phyloP scores from a whole-genome alignment of 1,284 basidiomycete genomes.

The Tausonia pullulans region DNA sequence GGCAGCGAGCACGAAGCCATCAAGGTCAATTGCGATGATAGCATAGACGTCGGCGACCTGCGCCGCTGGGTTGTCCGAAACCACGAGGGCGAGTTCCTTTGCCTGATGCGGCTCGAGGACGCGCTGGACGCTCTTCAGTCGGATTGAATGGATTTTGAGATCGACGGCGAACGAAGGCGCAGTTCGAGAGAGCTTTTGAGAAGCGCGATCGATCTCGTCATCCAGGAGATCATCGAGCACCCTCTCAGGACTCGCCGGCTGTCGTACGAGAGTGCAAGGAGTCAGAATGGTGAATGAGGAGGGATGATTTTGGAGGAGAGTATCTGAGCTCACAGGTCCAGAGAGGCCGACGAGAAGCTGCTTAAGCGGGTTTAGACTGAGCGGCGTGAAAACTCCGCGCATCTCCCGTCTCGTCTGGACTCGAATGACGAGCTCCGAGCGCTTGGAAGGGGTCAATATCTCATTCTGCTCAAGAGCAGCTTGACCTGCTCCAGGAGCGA shows the following conservation, averaged over 20 bases:
- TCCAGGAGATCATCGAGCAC: not conserved
- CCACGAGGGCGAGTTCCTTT: too few relatives aligned
- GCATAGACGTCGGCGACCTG: not conserved
- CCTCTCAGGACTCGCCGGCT: not conserved
- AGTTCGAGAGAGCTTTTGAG: not conserved
- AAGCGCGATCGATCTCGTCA: not conserved
- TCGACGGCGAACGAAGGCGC: constrained; percentile 3
- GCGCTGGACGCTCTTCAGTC: constrained; percentile 16
- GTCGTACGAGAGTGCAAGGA: too few relatives aligned
- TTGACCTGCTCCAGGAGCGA: too few relatives aligned
- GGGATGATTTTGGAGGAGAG: too few relatives aligned
- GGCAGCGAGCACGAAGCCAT: too few relatives aligned
- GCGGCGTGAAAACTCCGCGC: constrained; percentile 3
- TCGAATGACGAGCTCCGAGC: not conserved
- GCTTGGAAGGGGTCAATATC: not conserved
- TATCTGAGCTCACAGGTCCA: not conserved
- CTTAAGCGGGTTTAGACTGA: not conserved
- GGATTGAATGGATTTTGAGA: constrained; percentile 14
- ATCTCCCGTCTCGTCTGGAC: not conserved
- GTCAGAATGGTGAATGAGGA: too few relatives aligned
- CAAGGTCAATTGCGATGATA: not conserved
- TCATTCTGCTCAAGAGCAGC: too few relatives aligned
- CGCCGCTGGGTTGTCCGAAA: too few relatives aligned
- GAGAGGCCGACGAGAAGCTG: not conserved
- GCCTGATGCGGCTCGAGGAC: constrained; percentile 10